Percentiles rank a stretch among this genome's conserved stretches.
Evolutionary conservation across 2,329 filamentous ascomycete species (phyloP).

Genomic region (Tetracladium maxilliforme): DNA sequence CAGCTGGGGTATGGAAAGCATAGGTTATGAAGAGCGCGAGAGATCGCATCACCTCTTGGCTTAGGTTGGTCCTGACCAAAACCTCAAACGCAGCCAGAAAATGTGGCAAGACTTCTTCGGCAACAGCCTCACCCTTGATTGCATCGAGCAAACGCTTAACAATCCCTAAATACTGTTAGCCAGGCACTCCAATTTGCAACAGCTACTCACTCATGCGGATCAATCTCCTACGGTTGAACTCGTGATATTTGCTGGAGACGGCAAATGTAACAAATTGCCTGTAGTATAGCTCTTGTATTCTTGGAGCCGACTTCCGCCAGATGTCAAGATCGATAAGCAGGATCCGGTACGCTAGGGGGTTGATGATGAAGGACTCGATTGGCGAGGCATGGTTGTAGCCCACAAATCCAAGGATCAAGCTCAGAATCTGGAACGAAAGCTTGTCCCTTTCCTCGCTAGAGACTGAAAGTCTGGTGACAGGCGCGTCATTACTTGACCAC

Average conservation of each 20-base stretch:
- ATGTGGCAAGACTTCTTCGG: constrained; percentile 53
- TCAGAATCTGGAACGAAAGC: constrained; percentile 50
- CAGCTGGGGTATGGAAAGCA: constrained; percentile 51
- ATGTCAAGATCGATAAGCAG: constrained; percentile 86
- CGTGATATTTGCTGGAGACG: constrained; percentile 77
- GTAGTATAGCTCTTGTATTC: constrained; percentile 82
- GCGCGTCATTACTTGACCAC: constrained; percentile 13
- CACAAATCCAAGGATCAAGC: constrained; percentile 69
- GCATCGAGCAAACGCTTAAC: constrained; percentile 83
- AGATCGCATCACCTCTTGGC: constrained; percentile 71
- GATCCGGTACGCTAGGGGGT: constrained; percentile 85
- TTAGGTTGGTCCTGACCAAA: constrained; percentile 67
- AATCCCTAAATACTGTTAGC: constrained; percentile 42
- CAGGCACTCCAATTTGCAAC: constrained; percentile 7
- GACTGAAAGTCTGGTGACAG: no score
- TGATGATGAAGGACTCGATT: constrained; percentile 84
- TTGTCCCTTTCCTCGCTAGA: constrained; percentile 37
- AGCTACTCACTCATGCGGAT: constrained; percentile 68
- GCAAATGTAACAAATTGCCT: constrained; percentile 82
- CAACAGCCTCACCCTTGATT: constrained; percentile 71
- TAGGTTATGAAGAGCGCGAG: constrained; percentile 90
- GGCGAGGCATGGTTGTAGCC: constrained; percentile 73
- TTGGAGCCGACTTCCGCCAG: constrained; percentile 66
- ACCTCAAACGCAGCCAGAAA: constrained; percentile 70
- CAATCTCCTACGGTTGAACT: constrained; percentile 80